A percentile compares a stretch with the other conserved stretches of the same genome.
Evolutionary conservation across 2,329 filamentous ascomycete species (phyloP).

Genomic region (Talaromyces islandicus): DNA sequence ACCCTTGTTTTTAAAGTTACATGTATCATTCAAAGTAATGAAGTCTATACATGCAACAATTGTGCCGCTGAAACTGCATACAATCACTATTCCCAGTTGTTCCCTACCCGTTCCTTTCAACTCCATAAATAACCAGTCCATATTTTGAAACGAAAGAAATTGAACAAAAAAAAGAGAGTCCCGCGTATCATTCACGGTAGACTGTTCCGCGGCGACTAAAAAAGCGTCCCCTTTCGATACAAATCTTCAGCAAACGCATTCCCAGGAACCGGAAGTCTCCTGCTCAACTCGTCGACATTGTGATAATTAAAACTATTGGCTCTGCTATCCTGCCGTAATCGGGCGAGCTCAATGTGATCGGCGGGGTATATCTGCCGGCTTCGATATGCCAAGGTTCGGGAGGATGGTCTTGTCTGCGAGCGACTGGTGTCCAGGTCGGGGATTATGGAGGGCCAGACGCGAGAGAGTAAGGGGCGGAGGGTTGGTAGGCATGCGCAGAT

Average conservation of each 20-base stretch:
- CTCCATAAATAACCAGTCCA: not conserved
- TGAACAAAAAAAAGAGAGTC: too few relatives aligned
- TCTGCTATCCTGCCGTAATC: not conserved
- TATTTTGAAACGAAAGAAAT: too few relatives aligned
- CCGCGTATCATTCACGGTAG: not conserved
- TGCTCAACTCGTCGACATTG: not conserved
- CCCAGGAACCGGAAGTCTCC: constrained; percentile 1
- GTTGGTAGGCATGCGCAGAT: constrained; percentile 38
- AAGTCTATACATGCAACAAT: not conserved
- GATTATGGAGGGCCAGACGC: constrained; percentile 18
- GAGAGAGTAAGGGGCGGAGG: constrained; percentile 29
- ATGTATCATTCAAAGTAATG: not conserved
- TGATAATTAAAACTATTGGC: not conserved
- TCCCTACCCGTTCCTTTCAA: not conserved
- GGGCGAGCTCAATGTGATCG: not conserved
- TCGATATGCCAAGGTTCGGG: not conserved
- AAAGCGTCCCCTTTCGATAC: constrained; percentile 8
- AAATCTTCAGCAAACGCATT: constrained; percentile 9
- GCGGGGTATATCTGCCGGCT: not conserved
- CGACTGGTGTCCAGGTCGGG: not conserved
- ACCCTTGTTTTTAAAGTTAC: not conserved
- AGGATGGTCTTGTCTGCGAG: not conserved
- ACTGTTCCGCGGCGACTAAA: constrained; percentile 3
- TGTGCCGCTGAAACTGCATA: not conserved
- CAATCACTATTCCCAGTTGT: not conserved